Evolutionary conservation across 768 basidiomycete species (phyloP), one percentile per base, ranked within the genome.

Genomic region (Auriscalpium microsporum): DNA sequence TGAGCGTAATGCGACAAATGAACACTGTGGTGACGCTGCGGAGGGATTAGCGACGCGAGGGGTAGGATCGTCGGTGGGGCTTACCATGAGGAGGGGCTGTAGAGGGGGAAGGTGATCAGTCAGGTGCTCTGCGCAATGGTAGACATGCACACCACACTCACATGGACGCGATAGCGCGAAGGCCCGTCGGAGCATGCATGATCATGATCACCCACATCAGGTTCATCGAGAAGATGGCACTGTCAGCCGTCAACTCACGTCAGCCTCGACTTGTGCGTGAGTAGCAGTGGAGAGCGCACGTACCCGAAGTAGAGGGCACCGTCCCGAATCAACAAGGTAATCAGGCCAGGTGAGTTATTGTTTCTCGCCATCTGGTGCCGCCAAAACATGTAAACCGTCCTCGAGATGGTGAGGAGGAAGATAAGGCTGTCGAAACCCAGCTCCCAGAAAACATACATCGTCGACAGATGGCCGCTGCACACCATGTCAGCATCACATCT

Each of bases 1-100:
- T 61, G 40, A 61, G 57, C 16, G 59, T 58, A 46, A 61, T 61
- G 42, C 59, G 59, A 42, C 59, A 58, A 47, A 57, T 58, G 54
- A 61, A 55, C 1, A 58, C 38, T 21, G 57, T 51, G 36, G 58
- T 61, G 40, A 61, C 48, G 33, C 59, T 61, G 45, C 16, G 11
- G n/a, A 35, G 10, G 2, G n/a, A 37, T 21, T 10, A 44, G 16
- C 53, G 33, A 48, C 8, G 21, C 13, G 23, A 17, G 4, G 28
- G 16, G 21, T 3, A 14, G 21, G 19, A 13, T 8, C 11, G 23
- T 9, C 35, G 45, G 45, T 4, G 10, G 10, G 23, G 33, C 52
- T 48, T 3, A 58, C 59, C 59, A 61, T 16, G 59, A 5, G n/a
- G 57, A 58, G 23, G 59, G 59, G n/a, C 57, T 61, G 55, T 19